Percentiles rank a stretch among this genome's conserved stretches.
Conservation (phyloP, 192 early-diverging fungal genomes). For the Umbelopsis isabellina region DNA sequence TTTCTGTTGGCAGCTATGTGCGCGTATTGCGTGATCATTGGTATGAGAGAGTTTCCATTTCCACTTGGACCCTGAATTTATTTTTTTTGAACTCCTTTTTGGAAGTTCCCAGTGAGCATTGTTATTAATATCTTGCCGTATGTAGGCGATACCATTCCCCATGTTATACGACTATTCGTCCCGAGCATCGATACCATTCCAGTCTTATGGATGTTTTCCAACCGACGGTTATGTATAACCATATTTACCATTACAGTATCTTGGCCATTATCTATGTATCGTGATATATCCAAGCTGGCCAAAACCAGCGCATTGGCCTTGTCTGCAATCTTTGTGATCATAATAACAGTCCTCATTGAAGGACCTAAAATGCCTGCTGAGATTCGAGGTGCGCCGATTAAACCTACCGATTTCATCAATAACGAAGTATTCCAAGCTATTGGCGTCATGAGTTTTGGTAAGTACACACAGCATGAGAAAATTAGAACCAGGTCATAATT, state of each 20-base stretch:
- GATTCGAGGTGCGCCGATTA: conserved; percentile 49
- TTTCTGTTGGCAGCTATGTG: conserved; percentile 49
- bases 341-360: conserved; percentile 71
- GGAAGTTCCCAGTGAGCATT: neutral
- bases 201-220: conserved; percentile 65
- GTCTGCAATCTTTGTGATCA: conserved; percentile 79
- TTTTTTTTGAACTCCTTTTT: neutral
- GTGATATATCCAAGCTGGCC: conserved; percentile 87
- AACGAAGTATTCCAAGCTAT: conserved; percentile 78
- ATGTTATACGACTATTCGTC: conserved; percentile 76
- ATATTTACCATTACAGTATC: conserved; percentile 79
- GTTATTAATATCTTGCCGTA: conserved; percentile 20
- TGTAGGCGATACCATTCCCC: conserved; percentile 88
- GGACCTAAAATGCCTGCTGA: conserved; percentile 60
- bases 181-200: conserved; percentile 55
- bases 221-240: conserved; percentile 74
- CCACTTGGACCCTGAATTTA: neutral
- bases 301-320: conserved; percentile 88
- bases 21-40: conserved; percentile 71
- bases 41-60: conserved; percentile 17
- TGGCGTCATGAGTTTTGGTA: conserved; percentile 90
- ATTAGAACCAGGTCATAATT: neutral
- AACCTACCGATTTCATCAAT: conserved; percentile 44
- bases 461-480: neutral
- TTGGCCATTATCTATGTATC: conserved; percentile 83